A percentile compares a stretch with the other conserved stretches of the same genome.
Evolutionary conservation across 805 yeast genomes (phyloP).

Genomic region (Nakazawaea pomicola): DNA sequence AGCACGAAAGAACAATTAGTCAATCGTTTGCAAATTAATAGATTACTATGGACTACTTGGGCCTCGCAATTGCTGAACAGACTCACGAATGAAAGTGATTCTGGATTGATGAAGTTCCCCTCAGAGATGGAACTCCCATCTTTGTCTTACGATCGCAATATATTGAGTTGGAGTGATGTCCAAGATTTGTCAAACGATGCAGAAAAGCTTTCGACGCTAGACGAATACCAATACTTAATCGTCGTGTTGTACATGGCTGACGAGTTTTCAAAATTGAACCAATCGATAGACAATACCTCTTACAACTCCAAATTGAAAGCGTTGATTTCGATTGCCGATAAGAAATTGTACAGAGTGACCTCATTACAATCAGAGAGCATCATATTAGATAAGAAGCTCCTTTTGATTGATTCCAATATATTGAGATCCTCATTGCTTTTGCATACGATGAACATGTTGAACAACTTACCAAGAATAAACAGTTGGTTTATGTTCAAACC

Average conservation of each 20-base stretch:
- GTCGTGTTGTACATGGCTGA: conserved; percentile 5
- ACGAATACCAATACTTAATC: conserved; percentile 16
- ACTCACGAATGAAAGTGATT: too few relatives aligned
- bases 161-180: conserved; percentile 2
- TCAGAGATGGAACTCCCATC: conserved; percentile 29
- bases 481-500: conserved; percentile 33
- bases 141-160: background rate
- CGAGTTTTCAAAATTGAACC: conserved; percentile 17
- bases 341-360: conserved; percentile 1
- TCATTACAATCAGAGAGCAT: conserved; percentile 16
- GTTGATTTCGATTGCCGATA: background rate
- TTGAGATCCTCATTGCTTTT: conserved; percentile 29
- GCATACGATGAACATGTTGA: conserved; percentile 23
- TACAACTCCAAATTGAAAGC: conserved; percentile 3
- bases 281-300: conserved; percentile 13
- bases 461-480: conserved; percentile 26
- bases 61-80: conserved; percentile 26
- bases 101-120: conserved; percentile 25
- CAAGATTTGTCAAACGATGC: conserved; percentile 16
- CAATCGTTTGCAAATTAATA: conserved; percentile 27
- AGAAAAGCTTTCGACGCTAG: conserved; percentile 12
- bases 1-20: conserved; percentile 28
- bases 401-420: conserved; percentile 30
- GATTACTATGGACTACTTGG: conserved; percentile 36
- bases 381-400: conserved; percentile 20